Evolutionary conservation across 768 basidiomycete genomes (phyloP).

Genomic region (Podaxis mareebaensis): DNA sequence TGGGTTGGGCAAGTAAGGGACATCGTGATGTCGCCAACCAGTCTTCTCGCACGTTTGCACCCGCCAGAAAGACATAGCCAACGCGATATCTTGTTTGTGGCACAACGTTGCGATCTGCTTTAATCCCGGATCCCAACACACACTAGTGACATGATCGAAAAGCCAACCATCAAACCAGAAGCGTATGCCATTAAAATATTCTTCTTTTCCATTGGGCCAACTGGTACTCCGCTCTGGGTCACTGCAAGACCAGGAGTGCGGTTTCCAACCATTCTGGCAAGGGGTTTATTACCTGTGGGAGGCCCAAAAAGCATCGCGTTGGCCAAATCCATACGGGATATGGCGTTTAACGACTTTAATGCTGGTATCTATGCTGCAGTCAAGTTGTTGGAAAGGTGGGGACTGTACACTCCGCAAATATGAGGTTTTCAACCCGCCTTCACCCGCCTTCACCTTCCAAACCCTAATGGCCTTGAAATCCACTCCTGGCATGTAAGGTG

Average conservation of each 20-base stretch:
- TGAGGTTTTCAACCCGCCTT: not conserved
- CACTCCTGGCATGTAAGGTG: not conserved
- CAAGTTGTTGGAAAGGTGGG: not conserved
- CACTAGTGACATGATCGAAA: not conserved
- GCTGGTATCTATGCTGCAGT: not conserved
- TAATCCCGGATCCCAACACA: no score
- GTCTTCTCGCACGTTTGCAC: not conserved
- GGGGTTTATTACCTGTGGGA: not conserved
- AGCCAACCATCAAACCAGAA: not conserved
- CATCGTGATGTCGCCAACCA: not conserved
- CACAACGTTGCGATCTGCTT: not conserved
- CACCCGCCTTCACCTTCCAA: not conserved
- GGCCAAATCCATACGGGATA: not conserved
- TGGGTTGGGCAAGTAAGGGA: not conserved
- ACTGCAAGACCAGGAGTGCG: not conserved
- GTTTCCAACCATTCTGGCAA: not conserved
- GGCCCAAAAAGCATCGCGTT: not conserved
- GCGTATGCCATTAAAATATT: not conserved
- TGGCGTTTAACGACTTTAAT: not conserved
- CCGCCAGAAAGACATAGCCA: slow-evolving; percentile 6
- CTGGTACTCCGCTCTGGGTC: not conserved
- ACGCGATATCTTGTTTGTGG: not conserved
- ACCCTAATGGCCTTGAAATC: not conserved
- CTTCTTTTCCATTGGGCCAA: not conserved
- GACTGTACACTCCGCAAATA: not conserved